Conservation (phyloP, 495 filamentous ascomycete genomes). For the Lasiosphaeria miniovina region DNA sequence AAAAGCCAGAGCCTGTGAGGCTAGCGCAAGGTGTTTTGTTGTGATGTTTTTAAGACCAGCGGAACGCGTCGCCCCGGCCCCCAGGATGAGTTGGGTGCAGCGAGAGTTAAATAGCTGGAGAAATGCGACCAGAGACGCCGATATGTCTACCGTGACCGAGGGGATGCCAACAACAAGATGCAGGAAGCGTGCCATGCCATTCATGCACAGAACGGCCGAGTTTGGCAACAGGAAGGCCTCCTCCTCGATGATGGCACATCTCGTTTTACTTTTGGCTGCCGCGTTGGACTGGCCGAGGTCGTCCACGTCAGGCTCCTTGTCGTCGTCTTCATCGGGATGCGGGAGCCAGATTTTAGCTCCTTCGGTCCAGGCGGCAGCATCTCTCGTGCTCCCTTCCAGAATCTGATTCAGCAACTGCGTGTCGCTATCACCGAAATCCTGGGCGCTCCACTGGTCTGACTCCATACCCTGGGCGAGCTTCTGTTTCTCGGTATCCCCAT, state of each 20-base stretch:
- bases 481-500: conserved; percentile 75
- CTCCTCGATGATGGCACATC: conserved; percentile 76
- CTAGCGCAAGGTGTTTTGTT: conserved; percentile 89
- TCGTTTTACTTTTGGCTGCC: conserved; percentile 59
- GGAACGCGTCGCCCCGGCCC: conserved; percentile 85
- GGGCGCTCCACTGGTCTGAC: conserved; percentile 83
- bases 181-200: conserved; percentile 76
- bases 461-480: conserved; percentile 82
- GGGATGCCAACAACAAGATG: conserved; percentile 81
- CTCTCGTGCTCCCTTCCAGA: conserved; percentile 74
- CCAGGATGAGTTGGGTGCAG: conserved; percentile 89
- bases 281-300: conserved; percentile 46
- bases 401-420: conserved; percentile 63
- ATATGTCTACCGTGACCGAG: conserved; percentile 80
- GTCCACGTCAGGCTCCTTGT: conserved; percentile 15
- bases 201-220: conserved; percentile 74
- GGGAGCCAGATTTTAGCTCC: conserved; percentile 70
- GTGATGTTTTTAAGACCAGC: conserved; percentile 95
- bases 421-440: conserved; percentile 73
- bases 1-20: conserved; percentile 86
- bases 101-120: conserved; percentile 91
- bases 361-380: conserved; percentile 70
- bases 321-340: conserved; percentile 36
- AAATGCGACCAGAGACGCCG: conserved; percentile 59
- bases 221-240: conserved; percentile 83